Conservation (phyloP, 768 basidiomycete species). For the Postia placenta region DNA sequence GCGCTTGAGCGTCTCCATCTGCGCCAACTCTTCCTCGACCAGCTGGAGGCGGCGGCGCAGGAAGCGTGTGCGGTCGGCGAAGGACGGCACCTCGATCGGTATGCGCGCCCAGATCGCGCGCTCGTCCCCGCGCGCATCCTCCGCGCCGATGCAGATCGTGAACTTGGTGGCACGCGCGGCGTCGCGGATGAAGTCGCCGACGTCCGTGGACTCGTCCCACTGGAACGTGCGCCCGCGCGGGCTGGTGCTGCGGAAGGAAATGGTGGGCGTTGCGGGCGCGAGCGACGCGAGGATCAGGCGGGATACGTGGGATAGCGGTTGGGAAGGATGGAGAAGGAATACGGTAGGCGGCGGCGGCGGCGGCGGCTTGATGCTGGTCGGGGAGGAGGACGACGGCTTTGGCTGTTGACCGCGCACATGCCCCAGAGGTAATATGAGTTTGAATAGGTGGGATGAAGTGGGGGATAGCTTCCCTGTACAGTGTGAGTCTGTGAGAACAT, state of each 20-base stretch:
- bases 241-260: constrained; percentile 42
- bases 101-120: constrained; percentile 23
- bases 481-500: neutral
- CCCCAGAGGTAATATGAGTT: constrained; percentile 50
- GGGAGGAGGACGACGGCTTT: constrained; percentile 2
- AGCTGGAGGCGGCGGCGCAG: constrained; percentile 40
- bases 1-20: constrained; percentile 50
- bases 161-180: constrained; percentile 51
- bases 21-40: constrained; percentile 37
- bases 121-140: neutral
- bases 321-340: constrained; percentile 62
- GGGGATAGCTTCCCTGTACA: constrained; percentile 50
- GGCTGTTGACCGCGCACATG: constrained; percentile 12
- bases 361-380: constrained; percentile 19
- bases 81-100: constrained; percentile 55
- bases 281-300: constrained; percentile 47
- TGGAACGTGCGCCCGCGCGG: constrained; percentile 29
- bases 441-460: constrained; percentile 61
- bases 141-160: constrained; percentile 33
- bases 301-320: constrained; percentile 60
- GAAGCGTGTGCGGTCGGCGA: constrained; percentile 55
- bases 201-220: constrained; percentile 60
- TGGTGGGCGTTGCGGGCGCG: constrained; percentile 24
- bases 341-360: constrained; percentile 42
- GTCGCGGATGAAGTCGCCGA: constrained; percentile 62